A percentile compares a stretch with the other conserved stretches of the same genome.
Conservation (phyloP, 345 rosid genomes). For the Rhodamnia argentea region DNA sequence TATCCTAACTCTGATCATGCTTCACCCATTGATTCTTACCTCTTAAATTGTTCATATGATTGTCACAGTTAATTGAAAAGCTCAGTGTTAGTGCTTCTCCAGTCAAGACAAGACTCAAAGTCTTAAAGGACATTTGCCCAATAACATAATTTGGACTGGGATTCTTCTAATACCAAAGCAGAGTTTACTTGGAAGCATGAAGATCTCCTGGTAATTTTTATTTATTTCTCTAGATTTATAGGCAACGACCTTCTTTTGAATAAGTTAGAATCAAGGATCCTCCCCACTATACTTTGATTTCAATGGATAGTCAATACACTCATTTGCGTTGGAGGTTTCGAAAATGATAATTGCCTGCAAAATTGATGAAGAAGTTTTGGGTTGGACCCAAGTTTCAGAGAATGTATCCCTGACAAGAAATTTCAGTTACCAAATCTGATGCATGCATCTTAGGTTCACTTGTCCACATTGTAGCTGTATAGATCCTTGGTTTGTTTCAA, state of each 20-base stretch:
- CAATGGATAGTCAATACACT: background rate
- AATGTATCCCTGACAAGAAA: background rate
- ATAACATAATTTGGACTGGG: constrained; percentile 70
- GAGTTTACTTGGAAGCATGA: constrained; percentile 76
- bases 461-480: background rate
- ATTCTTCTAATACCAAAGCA: constrained; percentile 79
- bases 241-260: background rate
- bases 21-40: background rate
- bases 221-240: background rate
- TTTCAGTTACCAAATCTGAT: background rate
- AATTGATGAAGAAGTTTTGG: background rate
- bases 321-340: background rate
- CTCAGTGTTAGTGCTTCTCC: constrained; percentile 73
- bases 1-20: background rate
- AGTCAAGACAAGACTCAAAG: constrained; percentile 54
- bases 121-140: constrained; percentile 70
- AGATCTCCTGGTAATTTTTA: constrained; percentile 63
- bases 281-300: background rate
- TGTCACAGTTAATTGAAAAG: constrained; percentile 67
- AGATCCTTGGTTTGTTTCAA: background rate
- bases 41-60: background rate
- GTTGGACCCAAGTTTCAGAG: background rate
- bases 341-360: background rate
- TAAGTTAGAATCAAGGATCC: background rate
- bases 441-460: background rate